These are phyloP conservation scores for Ascochyta koolunga DNA, from an alignment of 2,329 filamentous ascomycete species.

Conservation along the genomic window DNA sequence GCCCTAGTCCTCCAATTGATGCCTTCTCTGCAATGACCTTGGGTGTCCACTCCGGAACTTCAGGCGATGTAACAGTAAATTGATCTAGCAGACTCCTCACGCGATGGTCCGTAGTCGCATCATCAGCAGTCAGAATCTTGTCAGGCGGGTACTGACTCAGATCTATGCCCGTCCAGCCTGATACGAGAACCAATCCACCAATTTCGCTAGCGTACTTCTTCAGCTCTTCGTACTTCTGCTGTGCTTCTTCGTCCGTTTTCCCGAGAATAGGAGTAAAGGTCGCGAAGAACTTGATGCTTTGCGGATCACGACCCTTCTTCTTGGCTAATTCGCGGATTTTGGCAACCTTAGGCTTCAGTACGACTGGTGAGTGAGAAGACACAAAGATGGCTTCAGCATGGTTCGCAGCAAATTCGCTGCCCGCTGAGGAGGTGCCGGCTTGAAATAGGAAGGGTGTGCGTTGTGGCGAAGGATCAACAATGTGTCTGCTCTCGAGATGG, in stretches of 20 bases:
- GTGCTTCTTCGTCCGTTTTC: constrained; percentile 55
- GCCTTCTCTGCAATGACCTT: constrained; percentile 40
- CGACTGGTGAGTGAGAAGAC: constrained; percentile 58
- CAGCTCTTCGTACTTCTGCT: constrained; percentile 58
- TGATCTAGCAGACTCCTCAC: constrained; percentile 42
- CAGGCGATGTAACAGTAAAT: constrained; percentile 40
- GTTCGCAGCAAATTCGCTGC: constrained; percentile 61
- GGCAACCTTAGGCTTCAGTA: constrained; percentile 58
- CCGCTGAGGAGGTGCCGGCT: constrained; percentile 64
- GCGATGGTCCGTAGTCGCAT: constrained; percentile 59
- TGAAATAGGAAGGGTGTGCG: constrained; percentile 54
- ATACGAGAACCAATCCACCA: constrained; percentile 62
- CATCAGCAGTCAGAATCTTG: constrained; percentile 61
- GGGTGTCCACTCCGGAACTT: constrained; percentile 39
- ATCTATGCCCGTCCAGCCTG: constrained; percentile 67
- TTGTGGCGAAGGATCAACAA: constrained; percentile 50
- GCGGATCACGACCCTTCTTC: constrained; percentile 60
- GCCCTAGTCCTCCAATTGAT: constrained; percentile 67
- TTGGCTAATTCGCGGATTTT: constrained; percentile 60
- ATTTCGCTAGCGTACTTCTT: constrained; percentile 60
- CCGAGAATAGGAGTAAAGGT: constrained; percentile 47
- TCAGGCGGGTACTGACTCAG: constrained; percentile 63
- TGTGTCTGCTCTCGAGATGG: constrained; percentile 54
- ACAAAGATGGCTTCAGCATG: constrained; percentile 69
- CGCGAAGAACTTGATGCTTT: constrained; percentile 60